phyloP scores from a whole-genome alignment of 345 rosid species.

The Laguncularia racemosa region DNA sequence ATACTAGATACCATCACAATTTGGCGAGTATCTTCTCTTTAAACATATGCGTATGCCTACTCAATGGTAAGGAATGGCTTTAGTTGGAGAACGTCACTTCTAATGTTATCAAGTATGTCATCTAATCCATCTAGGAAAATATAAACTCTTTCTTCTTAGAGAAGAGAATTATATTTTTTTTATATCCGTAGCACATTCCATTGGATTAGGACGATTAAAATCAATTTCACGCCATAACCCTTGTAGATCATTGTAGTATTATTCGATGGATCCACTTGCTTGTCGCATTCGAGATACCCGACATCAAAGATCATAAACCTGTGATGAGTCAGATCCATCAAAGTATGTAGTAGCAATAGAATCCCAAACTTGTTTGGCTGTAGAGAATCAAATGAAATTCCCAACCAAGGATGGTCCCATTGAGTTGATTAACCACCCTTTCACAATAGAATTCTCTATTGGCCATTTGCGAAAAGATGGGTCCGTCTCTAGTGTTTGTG shows the following conservation, averaged over 20 bases:
- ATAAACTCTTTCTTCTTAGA: not conserved
- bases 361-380: conserved; percentile 5
- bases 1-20: too few relatives aligned
- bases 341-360: conserved; percentile 2
- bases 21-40: too few relatives aligned
- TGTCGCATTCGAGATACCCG: not conserved
- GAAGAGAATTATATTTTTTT: not conserved
- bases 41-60: too few relatives aligned
- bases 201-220: conserved; percentile 1
- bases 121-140: conserved; percentile 4
- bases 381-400: conserved; percentile 4
- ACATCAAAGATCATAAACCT: not conserved
- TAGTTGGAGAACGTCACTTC: conserved; percentile 5
- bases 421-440: conserved; percentile 2
- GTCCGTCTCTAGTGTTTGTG: not conserved
- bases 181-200: not conserved
- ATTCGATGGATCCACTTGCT: not conserved
- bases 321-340: not conserved
- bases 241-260: not conserved
- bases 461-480: conserved; percentile 3
- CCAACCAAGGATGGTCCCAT: not conserved
- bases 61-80: too few relatives aligned
- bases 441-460: conserved; percentile 2
- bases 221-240: conserved; percentile 5
- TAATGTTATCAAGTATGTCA: not conserved